Percentiles rank a stretch among this genome's conserved stretches.
These are phyloP conservation scores for Trametes gibbosa DNA, from an alignment of 768 basidiomycete genomes.

Conservation along the genomic window DNA sequence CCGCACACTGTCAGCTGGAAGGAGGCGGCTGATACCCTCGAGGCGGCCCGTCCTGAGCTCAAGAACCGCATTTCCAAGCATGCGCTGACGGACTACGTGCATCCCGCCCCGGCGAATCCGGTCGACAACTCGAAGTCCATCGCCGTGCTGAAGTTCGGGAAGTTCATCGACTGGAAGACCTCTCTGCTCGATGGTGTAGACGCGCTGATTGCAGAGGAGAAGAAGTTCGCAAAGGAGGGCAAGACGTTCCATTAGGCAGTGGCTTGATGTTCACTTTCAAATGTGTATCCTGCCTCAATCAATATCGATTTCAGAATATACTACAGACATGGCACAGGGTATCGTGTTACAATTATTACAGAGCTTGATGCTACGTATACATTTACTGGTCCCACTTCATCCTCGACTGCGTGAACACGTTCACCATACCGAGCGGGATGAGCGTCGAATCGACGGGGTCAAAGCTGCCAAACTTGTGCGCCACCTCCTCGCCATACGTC, in stretches of 20 bases:
- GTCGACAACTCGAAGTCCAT: slow-evolving; percentile 15
- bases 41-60: slow-evolving; percentile 11
- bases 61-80: slow-evolving; percentile 4
- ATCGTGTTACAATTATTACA: too few species aligned
- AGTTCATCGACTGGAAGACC: slow-evolving; percentile 5
- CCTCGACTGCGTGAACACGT: too few species aligned
- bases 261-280: too few species aligned
- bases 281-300: too few species aligned
- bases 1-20: slow-evolving; percentile 2
- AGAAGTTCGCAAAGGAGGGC: slow-evolving; percentile 8
- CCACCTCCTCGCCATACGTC: too few species aligned
- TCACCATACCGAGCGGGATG: too few species aligned
- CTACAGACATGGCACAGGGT: too few species aligned
- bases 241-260: background rate
- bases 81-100: background rate
- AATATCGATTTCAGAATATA: too few species aligned
- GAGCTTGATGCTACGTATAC: too few species aligned
- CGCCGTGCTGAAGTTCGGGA: slow-evolving; percentile 17
- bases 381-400: too few species aligned
- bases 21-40: slow-evolving; percentile 3
- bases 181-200: slow-evolving; percentile 21
- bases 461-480: too few species aligned
- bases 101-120: background rate
- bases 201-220: slow-evolving; percentile 15
- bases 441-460: too few species aligned